Evolutionary conservation across 768 basidiomycete species (phyloP).

Genomic region (Tricholoma saponaceum): DNA sequence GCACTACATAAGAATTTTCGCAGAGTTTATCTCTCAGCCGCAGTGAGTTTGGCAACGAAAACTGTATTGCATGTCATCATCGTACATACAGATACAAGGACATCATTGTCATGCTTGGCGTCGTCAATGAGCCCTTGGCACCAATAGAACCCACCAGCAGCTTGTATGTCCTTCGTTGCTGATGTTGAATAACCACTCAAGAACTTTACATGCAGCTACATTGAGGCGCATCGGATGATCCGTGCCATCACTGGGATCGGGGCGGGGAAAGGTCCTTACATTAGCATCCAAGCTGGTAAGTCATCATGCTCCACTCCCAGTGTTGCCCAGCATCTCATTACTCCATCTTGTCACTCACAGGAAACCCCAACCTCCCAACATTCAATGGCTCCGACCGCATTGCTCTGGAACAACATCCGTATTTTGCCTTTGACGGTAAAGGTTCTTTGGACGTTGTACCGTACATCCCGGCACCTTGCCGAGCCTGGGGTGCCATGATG

Average conservation of each 20-base stretch:
- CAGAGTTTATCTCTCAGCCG: constrained; percentile 78
- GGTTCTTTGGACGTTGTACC: constrained; percentile 34
- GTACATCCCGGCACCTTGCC: constrained; percentile 51
- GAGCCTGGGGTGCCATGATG: constrained; percentile 51
- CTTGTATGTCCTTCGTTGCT: constrained; percentile 43
- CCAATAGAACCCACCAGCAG: constrained; percentile 53
- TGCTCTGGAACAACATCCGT: constrained; percentile 65
- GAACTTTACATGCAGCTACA: constrained; percentile 40
- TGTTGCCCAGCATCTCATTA: neutral
- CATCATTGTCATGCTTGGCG: constrained; percentile 53
- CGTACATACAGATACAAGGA: constrained; percentile 35
- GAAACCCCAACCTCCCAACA: neutral
- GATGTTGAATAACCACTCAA: constrained; percentile 31
- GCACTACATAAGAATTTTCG: constrained; percentile 66
- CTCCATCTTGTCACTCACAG: neutral
- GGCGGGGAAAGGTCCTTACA: constrained; percentile 59
- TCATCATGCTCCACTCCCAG: neutral
- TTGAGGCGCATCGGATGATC: constrained; percentile 57
- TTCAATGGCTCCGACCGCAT: constrained; percentile 63
- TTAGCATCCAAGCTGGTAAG: constrained; percentile 36
- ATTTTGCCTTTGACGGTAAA: constrained; percentile 51
- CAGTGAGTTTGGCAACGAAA: constrained; percentile 18
- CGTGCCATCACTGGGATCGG: constrained; percentile 71
- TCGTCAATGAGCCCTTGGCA: constrained; percentile 56
- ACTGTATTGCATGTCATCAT: constrained; percentile 17